phyloP scores from a whole-genome alignment of 1,139 yeast genomes.

The Nakaseomyces bracarensis region DNA sequence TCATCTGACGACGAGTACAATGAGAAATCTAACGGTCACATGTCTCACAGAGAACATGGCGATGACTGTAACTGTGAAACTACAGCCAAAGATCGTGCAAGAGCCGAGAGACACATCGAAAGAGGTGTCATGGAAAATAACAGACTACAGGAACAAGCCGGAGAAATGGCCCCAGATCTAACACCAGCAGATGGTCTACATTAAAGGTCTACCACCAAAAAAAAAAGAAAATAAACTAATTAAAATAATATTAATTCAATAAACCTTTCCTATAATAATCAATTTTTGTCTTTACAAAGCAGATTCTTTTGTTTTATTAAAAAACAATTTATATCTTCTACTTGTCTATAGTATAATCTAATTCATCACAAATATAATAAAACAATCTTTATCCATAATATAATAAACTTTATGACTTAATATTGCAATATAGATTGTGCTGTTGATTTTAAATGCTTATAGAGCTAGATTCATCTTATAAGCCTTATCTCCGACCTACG shows the following conservation, averaged over 20 bases:
- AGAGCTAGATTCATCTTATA: too few relatives aligned
- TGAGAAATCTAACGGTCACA: conserved; percentile 4
- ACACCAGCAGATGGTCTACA: conserved; percentile 16
- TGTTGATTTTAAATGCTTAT: too few relatives aligned
- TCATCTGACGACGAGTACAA: conserved; percentile 5
- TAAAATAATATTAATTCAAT: background rate
- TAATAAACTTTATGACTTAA: too few relatives aligned
- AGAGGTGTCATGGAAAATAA: conserved; percentile 21
- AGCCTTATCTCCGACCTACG: background rate
- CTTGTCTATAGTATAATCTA: too few relatives aligned
- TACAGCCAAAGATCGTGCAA: conserved; percentile 10
- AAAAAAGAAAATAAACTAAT: background rate
- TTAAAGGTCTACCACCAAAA: background rate
- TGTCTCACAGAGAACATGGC: conserved; percentile 7
- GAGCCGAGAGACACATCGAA: conserved; percentile 21
- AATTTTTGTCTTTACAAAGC: too few relatives aligned
- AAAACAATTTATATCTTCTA: too few relatives aligned
- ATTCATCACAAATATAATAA: too few relatives aligned
- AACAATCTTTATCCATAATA: background rate
- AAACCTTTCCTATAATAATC: background rate
- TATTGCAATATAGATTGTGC: too few relatives aligned
- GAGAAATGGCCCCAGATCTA: conserved; percentile 28
- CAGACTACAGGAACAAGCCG: conserved; percentile 26
- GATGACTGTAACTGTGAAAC: conserved; percentile 17
- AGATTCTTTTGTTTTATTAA: too few relatives aligned